Evolutionary conservation across 2,329 filamentous ascomycete species (phyloP), one percentile per base, ranked within the genome.

Genomic region (Colletotrichum ledebouriae): DNA sequence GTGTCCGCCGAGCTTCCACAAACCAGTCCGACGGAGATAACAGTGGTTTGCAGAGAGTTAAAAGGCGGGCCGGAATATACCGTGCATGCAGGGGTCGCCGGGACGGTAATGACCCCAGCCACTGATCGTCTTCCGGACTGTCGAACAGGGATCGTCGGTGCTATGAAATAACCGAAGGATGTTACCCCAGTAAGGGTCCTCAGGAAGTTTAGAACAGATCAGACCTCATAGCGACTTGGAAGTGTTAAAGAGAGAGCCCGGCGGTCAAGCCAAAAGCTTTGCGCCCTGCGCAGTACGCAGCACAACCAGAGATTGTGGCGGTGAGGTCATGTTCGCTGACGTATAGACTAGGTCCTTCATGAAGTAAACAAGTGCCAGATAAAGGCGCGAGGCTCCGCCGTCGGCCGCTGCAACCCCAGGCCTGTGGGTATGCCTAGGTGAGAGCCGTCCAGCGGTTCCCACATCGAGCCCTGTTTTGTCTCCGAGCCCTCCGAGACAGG

Each of bases 401-500:
- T 20, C 49, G 25, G 29, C 49, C 15, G 49, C 49, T 52, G 12
- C 25, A 39, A 29, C 55, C 55, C 55, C 37, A 44, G 39, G 20
- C 37, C 22, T 46, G 64, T 63, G 59, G 64, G n/a, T 15, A 53
- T 58, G 52, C 15, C 44, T 20, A 33, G n/a, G 64, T 17, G 15
- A 6, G 29, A 33, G 49, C 47, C 47, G 22, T 50, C n/a, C 13
- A 49, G 17, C 15, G 11, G n/a, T 37, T 53, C n/a, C 20, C 39
- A 58, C 39, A 58, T 33, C 25, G 20, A 6, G 17, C 57, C 57
- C 25, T 37, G 57, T 1, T 37, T 42, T 60, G 41, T 68, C 55
- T 56, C 65, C 61, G 65, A 59, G 61, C 33, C 29, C 55, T 59
- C 65, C 65, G 65, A 65, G 65, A 55, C 13, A 13, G 44, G 29